Evolutionary conservation across 345 rosid genomes (phyloP), one percentile per base, ranked within the genome.

Genomic region (Mangifera indica): DNA sequence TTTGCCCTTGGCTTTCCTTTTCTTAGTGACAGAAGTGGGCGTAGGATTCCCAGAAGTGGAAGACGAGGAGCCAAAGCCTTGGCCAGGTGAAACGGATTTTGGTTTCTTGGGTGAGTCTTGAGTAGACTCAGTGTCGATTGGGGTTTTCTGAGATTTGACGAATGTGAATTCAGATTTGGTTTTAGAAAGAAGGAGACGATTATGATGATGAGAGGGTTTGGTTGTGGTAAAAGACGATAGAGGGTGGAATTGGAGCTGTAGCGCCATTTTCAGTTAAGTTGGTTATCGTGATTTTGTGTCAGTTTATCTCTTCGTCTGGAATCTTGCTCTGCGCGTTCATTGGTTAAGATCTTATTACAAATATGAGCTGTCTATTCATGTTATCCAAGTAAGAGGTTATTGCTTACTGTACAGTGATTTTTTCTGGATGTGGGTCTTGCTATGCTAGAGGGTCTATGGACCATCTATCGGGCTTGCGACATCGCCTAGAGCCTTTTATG

Each of bases 231-330:
- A 78, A 59, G 72, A 67, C 52, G 74, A 77, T 5, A 82, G 74
- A 18, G 83, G 37, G 76, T 75, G 70, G 83, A 87, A 64, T 66
- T 76, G 70, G 83, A 87, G 64, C 63, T 77, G 90, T 64, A 87
- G 86, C 93, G 94, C 93, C 98, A 91, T 91, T 81, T 84, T 80
- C 80, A 56, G 80, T 77, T 84, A 79, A 24, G 79, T 81, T 58
- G 58, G 81, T 80, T 74, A 67, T 20, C 26, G 24, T 25, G 69
- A 10, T 26, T 2, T 0, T 4, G 20, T 12, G 22, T 40, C 40
- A 9, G 42, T 42, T 17, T 3, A 40, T 32, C 14, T 12, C 18
- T 48, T 48, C 17, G 17, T 29, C 32, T 29, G 1, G 32, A 3
- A 29, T 29, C 32, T 29, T 29, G 32, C 32, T 49, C 53, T 49